Evolutionary conservation across 306 rosid species (phyloP).

Genomic region (Purshia tridentata): DNA sequence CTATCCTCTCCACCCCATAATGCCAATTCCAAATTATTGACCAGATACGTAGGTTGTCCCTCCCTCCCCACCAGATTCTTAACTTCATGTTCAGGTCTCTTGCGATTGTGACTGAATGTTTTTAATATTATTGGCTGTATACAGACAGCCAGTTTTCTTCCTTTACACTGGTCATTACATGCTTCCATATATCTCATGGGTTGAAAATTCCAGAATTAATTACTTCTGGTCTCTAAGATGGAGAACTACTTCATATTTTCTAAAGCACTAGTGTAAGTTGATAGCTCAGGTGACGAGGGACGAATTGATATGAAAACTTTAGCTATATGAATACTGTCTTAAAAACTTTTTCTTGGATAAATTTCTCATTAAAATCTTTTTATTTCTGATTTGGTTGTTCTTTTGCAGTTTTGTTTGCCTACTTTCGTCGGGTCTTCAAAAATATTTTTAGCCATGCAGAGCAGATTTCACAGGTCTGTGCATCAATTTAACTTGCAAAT

Average conservation of each 20-base stretch:
- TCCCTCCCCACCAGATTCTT: no score
- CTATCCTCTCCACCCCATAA: neutral
- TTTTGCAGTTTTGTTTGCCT: constrained; percentile 77
- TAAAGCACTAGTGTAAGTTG: neutral
- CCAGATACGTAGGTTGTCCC: no score
- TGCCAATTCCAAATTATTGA: neutral
- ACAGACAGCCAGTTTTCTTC: no score
- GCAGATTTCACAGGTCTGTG: constrained; percentile 92
- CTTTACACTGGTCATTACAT: neutral
- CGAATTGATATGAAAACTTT: neutral
- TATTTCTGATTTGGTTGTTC: constrained; percentile 7
- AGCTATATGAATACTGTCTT: neutral
- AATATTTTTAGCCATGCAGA: constrained; percentile 91
- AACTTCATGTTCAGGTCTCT: no score
- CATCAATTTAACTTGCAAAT: neutral
- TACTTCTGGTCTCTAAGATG: neutral
- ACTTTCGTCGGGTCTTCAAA: constrained; percentile 87
- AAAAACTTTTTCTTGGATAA: constrained; percentile 6
- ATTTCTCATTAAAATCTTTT: neutral
- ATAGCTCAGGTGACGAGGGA: neutral
- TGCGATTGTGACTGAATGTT: no score
- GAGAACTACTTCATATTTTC: neutral
- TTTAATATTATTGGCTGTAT: no score
- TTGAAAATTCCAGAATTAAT: neutral
- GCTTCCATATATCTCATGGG: no score